Percentiles rank a stretch among this genome's conserved stretches.
These are phyloP conservation scores for Ilex asprella DNA, from an alignment of 257 asterid species.

Conservation along the genomic window DNA sequence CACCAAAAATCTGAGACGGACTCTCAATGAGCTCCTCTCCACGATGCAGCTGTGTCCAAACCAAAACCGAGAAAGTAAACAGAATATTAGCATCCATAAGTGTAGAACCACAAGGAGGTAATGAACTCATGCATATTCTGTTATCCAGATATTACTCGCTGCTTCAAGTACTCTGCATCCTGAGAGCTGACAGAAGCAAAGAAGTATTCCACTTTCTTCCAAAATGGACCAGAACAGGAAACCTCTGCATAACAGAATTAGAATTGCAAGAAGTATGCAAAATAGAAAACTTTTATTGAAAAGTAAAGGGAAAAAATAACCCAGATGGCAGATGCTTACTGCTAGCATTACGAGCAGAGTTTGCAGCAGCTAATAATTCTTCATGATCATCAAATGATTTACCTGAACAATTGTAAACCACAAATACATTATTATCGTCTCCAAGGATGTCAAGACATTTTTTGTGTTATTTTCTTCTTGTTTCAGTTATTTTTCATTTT, in stretches of 20 bases:
- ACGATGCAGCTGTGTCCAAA: no score
- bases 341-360: slow-evolving; percentile 7
- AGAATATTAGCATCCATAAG: no score
- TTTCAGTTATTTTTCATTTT: not conserved
- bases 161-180: slow-evolving; percentile 7
- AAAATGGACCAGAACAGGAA: slow-evolving; percentile 14
- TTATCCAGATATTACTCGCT: not conserved
- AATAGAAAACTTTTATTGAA: not conserved
- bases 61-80: no score
- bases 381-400: slow-evolving; percentile 7
- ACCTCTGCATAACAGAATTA: slow-evolving; percentile 14
- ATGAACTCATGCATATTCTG: no score
- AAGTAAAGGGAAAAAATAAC: no score
- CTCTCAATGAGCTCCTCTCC: no score
- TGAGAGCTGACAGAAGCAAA: slow-evolving; percentile 11
- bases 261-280: not conserved
- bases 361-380: slow-evolving; percentile 9
- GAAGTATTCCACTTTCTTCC: slow-evolving; percentile 15
- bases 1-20: no score
- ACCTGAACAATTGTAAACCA: not conserved
- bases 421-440: not conserved
- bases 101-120: no score
- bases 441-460: not conserved
- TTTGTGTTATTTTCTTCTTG: not conserved
- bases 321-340: slow-evolving; percentile 3